phyloP scores from a whole-genome alignment of 2,329 filamentous ascomycete species.

The Stagonosporopsis rhizophila region DNA sequence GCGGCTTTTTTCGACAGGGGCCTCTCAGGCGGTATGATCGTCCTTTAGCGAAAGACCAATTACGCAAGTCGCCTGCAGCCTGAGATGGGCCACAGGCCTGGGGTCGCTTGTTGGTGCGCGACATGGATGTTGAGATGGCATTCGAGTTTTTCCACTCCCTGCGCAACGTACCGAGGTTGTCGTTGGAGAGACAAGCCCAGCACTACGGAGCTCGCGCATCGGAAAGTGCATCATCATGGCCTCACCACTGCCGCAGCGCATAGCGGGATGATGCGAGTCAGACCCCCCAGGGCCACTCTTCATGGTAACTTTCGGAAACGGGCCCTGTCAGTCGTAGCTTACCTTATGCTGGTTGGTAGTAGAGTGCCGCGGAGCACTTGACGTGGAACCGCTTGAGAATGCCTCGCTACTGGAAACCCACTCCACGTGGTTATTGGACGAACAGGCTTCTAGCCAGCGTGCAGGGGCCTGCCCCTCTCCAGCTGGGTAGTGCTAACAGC shows the following conservation, averaged over 20 bases:
- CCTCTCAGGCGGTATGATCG: slow-evolving; percentile 9
- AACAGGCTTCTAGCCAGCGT: not conserved
- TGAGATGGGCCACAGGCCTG: not conserved
- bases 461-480: slow-evolving; percentile 10
- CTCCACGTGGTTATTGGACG: slow-evolving; percentile 8
- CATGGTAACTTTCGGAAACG: slow-evolving; percentile 6
- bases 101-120: slow-evolving; percentile 7
- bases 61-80: slow-evolving; percentile 5
- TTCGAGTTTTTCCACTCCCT: slow-evolving; percentile 6
- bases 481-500: slow-evolving; percentile 12
- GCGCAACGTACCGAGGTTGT: slow-evolving; percentile 5
- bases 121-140: slow-evolving; percentile 8
- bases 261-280: not conserved
- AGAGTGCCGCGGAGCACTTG: not conserved
- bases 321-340: slow-evolving; percentile 2
- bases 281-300: not conserved
- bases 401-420: slow-evolving; percentile 5
- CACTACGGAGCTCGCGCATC: not conserved
- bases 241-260: not conserved
- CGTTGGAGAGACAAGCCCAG: not conserved
- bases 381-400: slow-evolving; percentile 7
- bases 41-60: slow-evolving; percentile 11
- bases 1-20: not conserved
- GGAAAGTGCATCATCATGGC: slow-evolving; percentile 1
- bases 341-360: not conserved